Base-by-base conservation (phyloP, 2,329 filamentous ascomycete genomes). In the Colletotrichum noveboracense region DNA sequence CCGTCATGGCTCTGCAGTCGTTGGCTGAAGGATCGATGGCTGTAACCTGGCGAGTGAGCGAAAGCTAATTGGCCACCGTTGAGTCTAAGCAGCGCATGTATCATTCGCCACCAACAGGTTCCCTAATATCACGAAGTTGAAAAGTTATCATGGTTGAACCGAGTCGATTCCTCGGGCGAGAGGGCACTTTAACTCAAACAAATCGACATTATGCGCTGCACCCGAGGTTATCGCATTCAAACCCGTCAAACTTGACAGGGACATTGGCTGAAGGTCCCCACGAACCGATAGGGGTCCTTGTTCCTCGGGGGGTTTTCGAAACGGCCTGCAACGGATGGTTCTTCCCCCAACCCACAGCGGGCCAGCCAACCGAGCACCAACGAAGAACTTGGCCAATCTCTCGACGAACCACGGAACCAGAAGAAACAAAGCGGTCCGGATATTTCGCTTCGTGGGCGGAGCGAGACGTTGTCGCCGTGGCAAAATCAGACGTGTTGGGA, bases 291-390 rank as follows among this genome's bases (percentile, higher is more conserved):
- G 58, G 58, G 66, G 34, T 48, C 71, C 66, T 65, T 32, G 71
- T 24, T 34, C 32, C 16, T 36, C 18, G 62, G 56, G 62, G 73
- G 28, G n/a, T 62, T 52, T 64, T 52, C 72, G 62, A 58, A 68
- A 75, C 69, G 38, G 56, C 56, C 56, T 72, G 73, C 69, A 56
- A 72, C 61, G 43, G 72, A 60, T 58, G 62, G 24, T 62, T 52
- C 9, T 32, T 36, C 36, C 56, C 21, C 55, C 64, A 71, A 61
- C 30, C 68, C 55, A 61, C 68, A 65, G 38, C 58, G 43, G 60
- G 28, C n/a, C 58, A 70, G n/a, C 32, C 32, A 30, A 52, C 60
- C 43, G 34, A 48, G 60, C 13, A 24, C 43, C 14, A 16, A 36
- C 34, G 13, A 36, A 32, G 34, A 36, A 6, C 13, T 52, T 13